Base-by-base conservation (phyloP, 2,329 filamentous ascomycete species). In the Phoma sp. region DNA sequence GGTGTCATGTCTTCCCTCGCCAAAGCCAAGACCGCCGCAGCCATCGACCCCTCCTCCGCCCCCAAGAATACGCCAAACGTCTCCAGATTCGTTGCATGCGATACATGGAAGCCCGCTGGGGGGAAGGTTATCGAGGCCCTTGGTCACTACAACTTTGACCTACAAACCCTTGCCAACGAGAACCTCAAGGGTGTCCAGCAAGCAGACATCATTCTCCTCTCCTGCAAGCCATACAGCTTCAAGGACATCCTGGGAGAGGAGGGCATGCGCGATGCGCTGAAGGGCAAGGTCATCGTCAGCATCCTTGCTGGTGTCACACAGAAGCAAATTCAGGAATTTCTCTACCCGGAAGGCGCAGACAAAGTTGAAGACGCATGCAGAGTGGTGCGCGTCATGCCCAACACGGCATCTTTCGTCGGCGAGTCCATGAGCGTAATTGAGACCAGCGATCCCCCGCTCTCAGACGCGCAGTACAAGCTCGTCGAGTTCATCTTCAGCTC, bases 351-450 rank as follows among this genome's bases (percentile, higher is more conserved):
- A 24, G 77, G 79, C 9, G 76, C 82, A 19, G 58, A 59, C 9
- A 67, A 66, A 35, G 79, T 81, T 33, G 66, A 65, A n/a, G 75
- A 76, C 35, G 64, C 64, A n/a, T 89, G 85, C 74, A 80, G 84
- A 37, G 82, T 95, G 39, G 87, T 96, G 4, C 83, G 91, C 29
- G 91, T 89, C 50, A 92, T 96, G 85, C 91, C 91, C 64, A 96
- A 96, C 78, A 93, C 90, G 0, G 91, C 91, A 10, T 87, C 88
- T 24, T 82, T 90, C 43, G 88, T 96, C 54, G 80, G 90, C 41
- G 88, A 96, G 75, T 88, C 85, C 64, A 95, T 95, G 90, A 94
- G 80, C 8, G 81, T 95, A 49, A 88, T 96, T 63, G 87, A 85
- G 43, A 86, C 82, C 1, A 80, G 82, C 6, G 80, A 78, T 8